Conservation (phyloP, 768 basidiomycete species). For the Russula virescens region DNA sequence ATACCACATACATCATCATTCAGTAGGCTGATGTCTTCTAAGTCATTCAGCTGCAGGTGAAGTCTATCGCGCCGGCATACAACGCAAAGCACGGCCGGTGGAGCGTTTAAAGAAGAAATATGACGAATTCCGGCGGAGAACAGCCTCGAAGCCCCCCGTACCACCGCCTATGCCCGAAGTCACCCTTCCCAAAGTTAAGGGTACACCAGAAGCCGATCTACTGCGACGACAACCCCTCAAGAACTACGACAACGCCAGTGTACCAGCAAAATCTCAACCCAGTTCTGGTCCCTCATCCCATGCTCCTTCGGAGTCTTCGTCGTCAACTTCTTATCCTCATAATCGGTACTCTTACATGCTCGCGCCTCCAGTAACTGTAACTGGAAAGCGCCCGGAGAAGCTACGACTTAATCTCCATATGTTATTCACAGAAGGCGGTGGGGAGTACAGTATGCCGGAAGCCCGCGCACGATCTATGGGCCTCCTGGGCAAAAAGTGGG, state of each 20-base stretch:
- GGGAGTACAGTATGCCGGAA: conserved; percentile 84
- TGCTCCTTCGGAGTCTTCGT: conserved; percentile 26
- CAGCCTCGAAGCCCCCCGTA: conserved; percentile 9
- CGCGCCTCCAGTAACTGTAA: conserved; percentile 58
- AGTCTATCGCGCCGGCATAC: conserved; percentile 77
- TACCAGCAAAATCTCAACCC: conserved; percentile 27
- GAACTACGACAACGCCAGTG: conserved; percentile 11
- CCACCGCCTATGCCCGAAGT: conserved; percentile 8
- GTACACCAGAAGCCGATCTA: conserved; percentile 21
- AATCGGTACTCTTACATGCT: conserved; percentile 67
- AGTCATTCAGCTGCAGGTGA: conserved; percentile 76
- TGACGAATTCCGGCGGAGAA: conserved; percentile 54
- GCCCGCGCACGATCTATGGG: conserved; percentile 77
- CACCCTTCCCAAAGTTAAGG: conserved; percentile 21
- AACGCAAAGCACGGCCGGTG: conserved; percentile 72
- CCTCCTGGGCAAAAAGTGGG: conserved; percentile 81
- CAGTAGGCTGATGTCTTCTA: conserved; percentile 5
- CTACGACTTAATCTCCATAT: conserved; percentile 61
- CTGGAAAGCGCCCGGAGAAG: conserved; percentile 68
- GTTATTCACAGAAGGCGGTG: conserved; percentile 67
- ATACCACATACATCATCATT: neutral
- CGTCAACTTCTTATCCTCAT: conserved; percentile 19
- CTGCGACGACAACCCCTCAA: conserved; percentile 23
- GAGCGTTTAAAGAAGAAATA: conserved; percentile 81
- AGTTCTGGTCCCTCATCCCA: conserved; percentile 26